These are phyloP conservation scores for Globisporangium polare DNA, from an alignment of 352 stramenopile species.

Conservation along the genomic window DNA sequence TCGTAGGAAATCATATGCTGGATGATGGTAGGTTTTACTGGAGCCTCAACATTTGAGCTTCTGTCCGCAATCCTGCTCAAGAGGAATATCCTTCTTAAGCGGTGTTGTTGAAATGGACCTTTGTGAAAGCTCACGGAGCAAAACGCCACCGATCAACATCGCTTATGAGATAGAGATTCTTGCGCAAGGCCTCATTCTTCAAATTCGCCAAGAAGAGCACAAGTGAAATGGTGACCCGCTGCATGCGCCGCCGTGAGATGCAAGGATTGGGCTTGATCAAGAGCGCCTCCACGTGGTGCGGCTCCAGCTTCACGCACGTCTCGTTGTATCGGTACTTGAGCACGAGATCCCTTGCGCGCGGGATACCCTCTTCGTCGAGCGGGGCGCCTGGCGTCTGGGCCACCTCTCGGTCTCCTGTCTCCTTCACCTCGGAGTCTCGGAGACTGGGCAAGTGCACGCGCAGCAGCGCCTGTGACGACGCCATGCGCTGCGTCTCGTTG, in stretches of 20 bases:
- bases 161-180: no score
- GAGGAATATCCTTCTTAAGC: no score
- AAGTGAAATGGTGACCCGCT: no score
- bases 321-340: conserved; percentile 15
- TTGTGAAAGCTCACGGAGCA: no score
- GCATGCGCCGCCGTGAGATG: conserved; percentile 19
- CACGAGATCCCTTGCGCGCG: background rate
- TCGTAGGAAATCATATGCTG: background rate
- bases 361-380: background rate
- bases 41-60: no score
- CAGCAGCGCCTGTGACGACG: conserved; percentile 1
- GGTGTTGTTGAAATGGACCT: no score
- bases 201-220: no score
- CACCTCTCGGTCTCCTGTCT: background rate
- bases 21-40: no score
- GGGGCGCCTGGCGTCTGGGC: background rate
- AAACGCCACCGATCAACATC: no score
- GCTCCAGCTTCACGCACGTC: conserved; percentile 13
- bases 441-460: conserved; percentile 3
- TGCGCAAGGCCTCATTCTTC: no score
- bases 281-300: conserved; percentile 15
- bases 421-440: background rate
- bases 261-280: conserved; percentile 13
- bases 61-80: no score
- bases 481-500: background rate